Evolutionary conservation across 1,284 basidiomycete species (phyloP), one percentile per base, ranked within the genome.

Genomic region (Papiliotrema fonsecae): DNA sequence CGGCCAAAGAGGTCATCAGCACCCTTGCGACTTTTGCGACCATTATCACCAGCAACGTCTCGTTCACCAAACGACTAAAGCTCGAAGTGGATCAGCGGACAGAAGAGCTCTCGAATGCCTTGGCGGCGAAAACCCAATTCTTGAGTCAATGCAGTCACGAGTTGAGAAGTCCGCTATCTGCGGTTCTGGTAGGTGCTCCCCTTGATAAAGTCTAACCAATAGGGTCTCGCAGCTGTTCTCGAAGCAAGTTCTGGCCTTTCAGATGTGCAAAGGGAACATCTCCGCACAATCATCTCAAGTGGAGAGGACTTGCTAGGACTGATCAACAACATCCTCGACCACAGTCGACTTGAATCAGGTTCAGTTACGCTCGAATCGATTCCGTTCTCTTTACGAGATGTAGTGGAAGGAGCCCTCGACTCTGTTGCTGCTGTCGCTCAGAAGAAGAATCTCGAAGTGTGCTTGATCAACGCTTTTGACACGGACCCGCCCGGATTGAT

Each of bases 281-380:
- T 77, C 2, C 64, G 65, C 25, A 75, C 73, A 10, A 77, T 77
- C 51, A 65, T 62, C 16, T 62, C 65, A 6, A 73, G 70, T 26
- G 74, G 75, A 6, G 70, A 77, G 30, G 75, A 76, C 25, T 64
- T 77, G 0, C 67, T 77, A 24, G 70, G 70, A 13, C 55, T 77
- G 30, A 76, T 77, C 56, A 74, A 75, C 47, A 75, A 76, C 45
- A 71, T 77, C 24, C 62, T 77, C 24, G 76, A 77, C 53, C 70
- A 74, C 45, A 67, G 69, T 21, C 75, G 76, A 50, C 67, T 77
- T 32, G 74, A 76, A 51, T 64, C 69, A 7, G 68, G 71, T 37
- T 70, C 69, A 26, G 72, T 77, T 35, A 63, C 70, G 27, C 60
- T 75, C 16, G 76, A 77, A 41, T 58, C 64, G 19, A 68, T 72